Evolutionary conservation across 2,329 filamentous ascomycete genomes (phyloP), one percentile per base, ranked within the genome.

Genomic region (Pyrenophora graminea): DNA sequence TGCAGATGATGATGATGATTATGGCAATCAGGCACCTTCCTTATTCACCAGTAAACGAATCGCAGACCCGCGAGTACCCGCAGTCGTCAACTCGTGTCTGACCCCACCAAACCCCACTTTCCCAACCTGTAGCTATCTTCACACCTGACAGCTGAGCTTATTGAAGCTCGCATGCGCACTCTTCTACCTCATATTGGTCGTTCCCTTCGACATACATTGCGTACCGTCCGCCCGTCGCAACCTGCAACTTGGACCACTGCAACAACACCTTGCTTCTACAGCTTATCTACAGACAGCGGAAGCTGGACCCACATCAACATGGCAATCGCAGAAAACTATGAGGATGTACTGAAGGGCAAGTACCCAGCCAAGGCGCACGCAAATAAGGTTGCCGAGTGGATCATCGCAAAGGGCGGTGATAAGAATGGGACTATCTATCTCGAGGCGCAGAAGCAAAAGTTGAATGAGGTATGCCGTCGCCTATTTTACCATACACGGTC

Each of bases 331-430:
- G 61, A 70, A 40, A 65, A 69, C 52, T 71, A 69, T 42, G 66
- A 72, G 27, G 63, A 71, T 8, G 62, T 82, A 33, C 72, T 83
- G 19, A 76, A 77, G 47, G 81, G 78, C 49, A 86, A 86, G 71
- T 87, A 87, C 64, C 94, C 94, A 19, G 93, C 89, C 65, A 97
- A 97, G 78, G 80, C 83, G 23, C 94, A 99, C 74, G 91, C 89
- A 53, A 84, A 84, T 63, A 86, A 88, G 55, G 92, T 97, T n/a
- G 89, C 87, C 51, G 84, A 90, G 53, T 88, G 87, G 72, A 86
- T 97, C 58, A 81, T 82, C 47, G 78, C 83, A 54, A 77, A 89
- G 69, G 77, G 85, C 34, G 84, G 88, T 27, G 80, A 84, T 57
- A 80, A 80, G 49, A 81, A 78, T 27, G 92, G 91, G 40, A 80